A percentile compares a stretch with the other conserved stretches of the same genome.
phyloP scores from a whole-genome alignment of 345 rosid genomes.

The Clarkia xantiana region DNA sequence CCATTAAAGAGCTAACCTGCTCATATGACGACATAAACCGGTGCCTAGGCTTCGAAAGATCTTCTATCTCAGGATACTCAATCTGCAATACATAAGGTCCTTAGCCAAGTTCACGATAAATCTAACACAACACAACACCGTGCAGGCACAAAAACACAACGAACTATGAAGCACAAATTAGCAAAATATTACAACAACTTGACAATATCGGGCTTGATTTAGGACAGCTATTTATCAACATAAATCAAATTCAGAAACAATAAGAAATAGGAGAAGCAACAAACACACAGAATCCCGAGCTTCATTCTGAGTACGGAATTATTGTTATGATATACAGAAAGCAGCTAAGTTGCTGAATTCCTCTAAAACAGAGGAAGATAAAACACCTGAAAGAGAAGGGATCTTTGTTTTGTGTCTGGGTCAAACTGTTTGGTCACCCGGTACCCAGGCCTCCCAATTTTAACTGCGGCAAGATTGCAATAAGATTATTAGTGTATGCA shows the following conservation, averaged over 20 bases:
- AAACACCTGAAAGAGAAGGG: conserved; percentile 82
- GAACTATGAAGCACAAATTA: too few relatives aligned
- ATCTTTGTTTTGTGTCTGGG: conserved; percentile 81
- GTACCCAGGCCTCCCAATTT: conserved; percentile 95
- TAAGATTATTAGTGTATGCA: not conserved
- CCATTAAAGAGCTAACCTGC: conserved; percentile 37
- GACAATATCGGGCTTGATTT: too few relatives aligned
- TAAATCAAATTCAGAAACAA: not conserved
- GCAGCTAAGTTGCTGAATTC: too few relatives aligned
- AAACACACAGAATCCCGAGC: not conserved
- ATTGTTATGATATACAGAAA: too few relatives aligned
- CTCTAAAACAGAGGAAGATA: not conserved
- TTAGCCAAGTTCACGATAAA: too few relatives aligned
- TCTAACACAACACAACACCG: too few relatives aligned
- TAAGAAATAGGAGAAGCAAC: not conserved
- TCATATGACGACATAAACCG: conserved; percentile 95
- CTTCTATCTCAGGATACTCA: conserved; percentile 98
- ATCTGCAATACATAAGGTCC: conserved; percentile 26
- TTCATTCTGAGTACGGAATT: not conserved
- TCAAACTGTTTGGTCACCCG: conserved; percentile 92
- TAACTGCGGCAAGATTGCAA: conserved; percentile 33
- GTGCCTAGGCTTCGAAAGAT: conserved; percentile 68
- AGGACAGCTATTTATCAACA: not conserved
- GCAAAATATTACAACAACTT: too few relatives aligned
- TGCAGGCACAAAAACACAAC: too few relatives aligned